These are phyloP conservation scores for Trichoderma endophyticum DNA, from an alignment of 2,329 filamentous ascomycete genomes.

Conservation along the genomic window DNA sequence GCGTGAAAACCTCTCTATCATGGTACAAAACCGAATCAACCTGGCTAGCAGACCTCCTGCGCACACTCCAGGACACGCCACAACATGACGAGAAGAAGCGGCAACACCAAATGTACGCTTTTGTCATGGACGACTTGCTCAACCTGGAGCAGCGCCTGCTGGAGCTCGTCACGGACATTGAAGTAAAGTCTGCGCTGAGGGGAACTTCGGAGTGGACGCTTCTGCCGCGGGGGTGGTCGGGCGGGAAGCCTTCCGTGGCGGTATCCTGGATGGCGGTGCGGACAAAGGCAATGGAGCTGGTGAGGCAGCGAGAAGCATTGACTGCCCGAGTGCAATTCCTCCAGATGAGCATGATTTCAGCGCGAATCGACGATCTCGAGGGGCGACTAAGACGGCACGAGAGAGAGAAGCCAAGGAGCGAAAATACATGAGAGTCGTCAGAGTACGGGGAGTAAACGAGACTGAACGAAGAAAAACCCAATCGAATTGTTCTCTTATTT, in stretches of 20 bases:
- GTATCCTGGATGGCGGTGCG: conserved; percentile 45
- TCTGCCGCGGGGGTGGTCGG: conserved; percentile 38
- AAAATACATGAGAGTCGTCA: neutral
- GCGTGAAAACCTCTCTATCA: conserved; percentile 43
- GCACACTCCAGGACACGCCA: conserved; percentile 25
- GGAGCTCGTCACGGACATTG: conserved; percentile 44
- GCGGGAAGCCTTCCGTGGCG: conserved; percentile 37
- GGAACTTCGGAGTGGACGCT: conserved; percentile 32
- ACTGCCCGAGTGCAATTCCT: conserved; percentile 46
- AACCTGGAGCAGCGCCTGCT: conserved; percentile 44
- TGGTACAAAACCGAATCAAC: conserved; percentile 50
- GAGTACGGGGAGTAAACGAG: neutral
- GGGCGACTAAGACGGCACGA: conserved; percentile 31
- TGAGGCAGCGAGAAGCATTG: conserved; percentile 44
- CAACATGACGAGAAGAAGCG: conserved; percentile 23
- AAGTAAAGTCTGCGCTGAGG: conserved; percentile 28
- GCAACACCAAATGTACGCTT: conserved; percentile 45
- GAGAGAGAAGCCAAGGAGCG: conserved; percentile 28
- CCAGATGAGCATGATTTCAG: conserved; percentile 37
- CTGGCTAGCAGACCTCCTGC: conserved; percentile 43
- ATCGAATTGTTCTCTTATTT: conserved; percentile 16
- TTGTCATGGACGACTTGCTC: conserved; percentile 43
- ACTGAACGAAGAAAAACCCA: too few relatives aligned
- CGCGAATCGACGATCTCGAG: conserved; percentile 28
- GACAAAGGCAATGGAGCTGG: conserved; percentile 44